Base-by-base conservation (phyloP, 2,329 filamentous ascomycete genomes). In the Trichoderma guizhouense region DNA sequence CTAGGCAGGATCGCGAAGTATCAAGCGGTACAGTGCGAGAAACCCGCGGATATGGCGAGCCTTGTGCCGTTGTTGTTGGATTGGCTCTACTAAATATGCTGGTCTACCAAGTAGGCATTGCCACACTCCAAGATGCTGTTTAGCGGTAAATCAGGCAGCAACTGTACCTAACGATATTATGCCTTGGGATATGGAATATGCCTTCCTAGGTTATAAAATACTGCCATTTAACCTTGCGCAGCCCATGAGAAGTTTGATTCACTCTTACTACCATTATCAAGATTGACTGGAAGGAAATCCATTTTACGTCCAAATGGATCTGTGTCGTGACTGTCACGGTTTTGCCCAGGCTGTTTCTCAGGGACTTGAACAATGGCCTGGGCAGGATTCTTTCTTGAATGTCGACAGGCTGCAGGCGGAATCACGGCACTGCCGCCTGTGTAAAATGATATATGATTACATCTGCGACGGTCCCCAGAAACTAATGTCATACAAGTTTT, bases 401-500 rank as follows among this genome's bases (percentile, higher is more conserved):
- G 47, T 14, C 47, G 11, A 53, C 21, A 53, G 47, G 21, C 11
- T 53, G 21, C 47, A 21, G 47, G 47, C 47, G 11, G 11, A 53
- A 24, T 53, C 47, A 1, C 47, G 0, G 11, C 24, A 24, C 21
- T 53, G 47, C 21, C 21, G 21, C 11, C 47, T 53, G 5, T 53
- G 47, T 24, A 53, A 53, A 53, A 53, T 53, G 47, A 53, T 53
- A 24, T 24, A 53, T 24, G 21, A 53, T 53, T 21, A 53, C 47
- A 21, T 3, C 1, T 24, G 24, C n/a, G 47, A 7, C 21, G 21
- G 2, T 51, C 0, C 9, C n/a, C n/a, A 51, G 47, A 12, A 7
- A 43, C 3, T 3, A 24, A 3, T 14, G 1, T 3, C 47, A 24
- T 12, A 24, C 0, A 1, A 24, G 5, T 12, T 0, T 12, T 21